Conservation (phyloP, 208 protist genomes). For the Sergeia podlipaevii region DNA sequence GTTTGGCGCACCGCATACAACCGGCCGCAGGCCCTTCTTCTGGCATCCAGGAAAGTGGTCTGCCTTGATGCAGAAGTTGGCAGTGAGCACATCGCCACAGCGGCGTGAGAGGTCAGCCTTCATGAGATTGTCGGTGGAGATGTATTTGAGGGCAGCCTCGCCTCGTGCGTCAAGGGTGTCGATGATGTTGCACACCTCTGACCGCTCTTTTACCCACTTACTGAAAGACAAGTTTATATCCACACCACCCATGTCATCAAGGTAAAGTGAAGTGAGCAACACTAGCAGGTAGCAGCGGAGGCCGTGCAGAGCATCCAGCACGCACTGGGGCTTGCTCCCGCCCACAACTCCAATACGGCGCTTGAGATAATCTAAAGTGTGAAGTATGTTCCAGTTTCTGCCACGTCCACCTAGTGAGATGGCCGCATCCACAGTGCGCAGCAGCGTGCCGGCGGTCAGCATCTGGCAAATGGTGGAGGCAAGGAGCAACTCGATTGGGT, state of each 20-base stretch:
- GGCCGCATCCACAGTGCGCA: slow-evolving; percentile 65
- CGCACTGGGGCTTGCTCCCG: slow-evolving; percentile 48
- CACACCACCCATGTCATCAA: slow-evolving; percentile 45
- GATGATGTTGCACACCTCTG: slow-evolving; percentile 79
- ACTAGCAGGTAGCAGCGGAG: slow-evolving; percentile 82
- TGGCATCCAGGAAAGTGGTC: slow-evolving; percentile 90
- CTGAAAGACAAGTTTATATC: slow-evolving; percentile 44
- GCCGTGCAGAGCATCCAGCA: slow-evolving; percentile 53
- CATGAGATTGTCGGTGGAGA: slow-evolving; percentile 62
- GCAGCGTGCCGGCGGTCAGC: slow-evolving; percentile 70
- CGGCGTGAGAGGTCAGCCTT: slow-evolving; percentile 66
- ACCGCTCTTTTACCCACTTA: slow-evolving; percentile 53
- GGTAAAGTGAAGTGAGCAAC: slow-evolving; percentile 73
- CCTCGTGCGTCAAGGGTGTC: slow-evolving; percentile 57
- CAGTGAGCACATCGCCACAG: slow-evolving; percentile 78
- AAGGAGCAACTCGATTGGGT: slow-evolving; percentile 60
- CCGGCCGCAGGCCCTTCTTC: slow-evolving; percentile 82
- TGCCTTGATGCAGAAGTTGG: slow-evolving; percentile 86
- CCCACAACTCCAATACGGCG: slow-evolving; percentile 30
- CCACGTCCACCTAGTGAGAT: slow-evolving; percentile 66
- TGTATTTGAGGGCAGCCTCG: slow-evolving; percentile 67
- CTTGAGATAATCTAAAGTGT: slow-evolving; percentile 67
- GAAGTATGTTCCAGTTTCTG: slow-evolving; percentile 71
- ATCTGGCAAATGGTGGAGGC: slow-evolving; percentile 88
- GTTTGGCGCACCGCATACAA: slow-evolving; percentile 83